Evolutionary conservation across 352 stramenopile species (phyloP).

Genomic region (Phytopythium cucurbitacearum): DNA sequence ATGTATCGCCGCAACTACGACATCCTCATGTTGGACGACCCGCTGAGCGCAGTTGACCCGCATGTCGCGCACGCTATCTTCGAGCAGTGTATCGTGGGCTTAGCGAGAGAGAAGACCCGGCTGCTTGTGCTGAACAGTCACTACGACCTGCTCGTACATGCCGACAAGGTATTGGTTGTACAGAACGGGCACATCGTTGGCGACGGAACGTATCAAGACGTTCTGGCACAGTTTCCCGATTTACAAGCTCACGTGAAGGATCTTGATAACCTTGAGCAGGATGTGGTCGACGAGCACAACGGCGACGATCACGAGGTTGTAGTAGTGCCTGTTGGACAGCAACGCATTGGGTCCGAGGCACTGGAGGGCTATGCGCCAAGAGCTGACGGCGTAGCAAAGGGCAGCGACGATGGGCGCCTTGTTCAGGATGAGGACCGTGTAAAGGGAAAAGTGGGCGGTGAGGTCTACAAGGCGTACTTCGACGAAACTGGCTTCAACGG

Average conservation of each 20-base stretch:
- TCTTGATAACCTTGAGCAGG: too few relatives aligned
- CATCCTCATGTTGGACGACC: conserved; percentile 92
- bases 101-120: conserved; percentile 57
- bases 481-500: conserved; percentile 16
- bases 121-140: conserved; percentile 91
- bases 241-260: conserved; percentile 8
- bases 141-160: conserved; percentile 76
- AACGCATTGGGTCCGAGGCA: too few relatives aligned
- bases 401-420: too few relatives aligned
- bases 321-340: too few relatives aligned
- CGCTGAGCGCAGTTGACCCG: conserved; percentile 90
- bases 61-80: conserved; percentile 93
- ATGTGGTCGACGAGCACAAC: too few relatives aligned
- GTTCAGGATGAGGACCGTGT: conserved; percentile 28
- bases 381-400: too few relatives aligned
- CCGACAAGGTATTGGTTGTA: conserved; percentile 50
- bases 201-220: conserved; percentile 59
- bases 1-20: conserved; percentile 85
- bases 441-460: conserved; percentile 7
- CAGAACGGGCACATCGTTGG: conserved; percentile 65
- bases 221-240: conserved; percentile 30
- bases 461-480: conserved; percentile 20
- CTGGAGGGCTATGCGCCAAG: too few relatives aligned
- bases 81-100: conserved; percentile 60
- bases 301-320: too few relatives aligned